These are phyloP conservation scores for Serendipita sp. DNA, from an alignment of 768 basidiomycete genomes.

Conservation along the genomic window DNA sequence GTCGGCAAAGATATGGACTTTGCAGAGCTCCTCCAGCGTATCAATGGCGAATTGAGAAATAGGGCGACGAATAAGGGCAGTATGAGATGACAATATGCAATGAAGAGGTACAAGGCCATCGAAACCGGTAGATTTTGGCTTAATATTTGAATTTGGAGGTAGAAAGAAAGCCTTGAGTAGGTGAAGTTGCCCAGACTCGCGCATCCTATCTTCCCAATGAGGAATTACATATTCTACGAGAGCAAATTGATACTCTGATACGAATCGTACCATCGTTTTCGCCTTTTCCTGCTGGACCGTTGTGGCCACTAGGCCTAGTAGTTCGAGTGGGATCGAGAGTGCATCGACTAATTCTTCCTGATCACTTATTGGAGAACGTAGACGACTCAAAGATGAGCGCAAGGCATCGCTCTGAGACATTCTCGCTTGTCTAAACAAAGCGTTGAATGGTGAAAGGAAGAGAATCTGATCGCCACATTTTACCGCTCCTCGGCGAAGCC, in stretches of 20 bases:
- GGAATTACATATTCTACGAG: conserved; percentile 51
- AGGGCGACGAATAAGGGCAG: conserved; percentile 38
- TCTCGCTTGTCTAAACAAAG: not conserved
- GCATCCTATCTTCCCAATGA: conserved; percentile 44
- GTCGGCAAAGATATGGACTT: conserved; percentile 52
- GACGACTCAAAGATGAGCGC: conserved; percentile 8
- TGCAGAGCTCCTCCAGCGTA: conserved; percentile 37
- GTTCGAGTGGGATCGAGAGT: conserved; percentile 41
- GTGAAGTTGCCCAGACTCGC: conserved; percentile 27
- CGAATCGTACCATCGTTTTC: conserved; percentile 19
- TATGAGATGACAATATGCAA: conserved; percentile 31
- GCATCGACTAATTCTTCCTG: conserved; percentile 36
- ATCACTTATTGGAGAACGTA: conserved; percentile 34
- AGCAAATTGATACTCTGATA: conserved; percentile 45
- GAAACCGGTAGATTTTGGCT: conserved; percentile 32
- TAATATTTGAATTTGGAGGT: conserved; percentile 37
- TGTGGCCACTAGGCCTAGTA: conserved; percentile 42
- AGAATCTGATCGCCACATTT: too few species aligned
- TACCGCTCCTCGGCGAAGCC: not conserved
- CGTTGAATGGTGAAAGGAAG: too few species aligned
- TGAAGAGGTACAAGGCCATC: conserved; percentile 31
- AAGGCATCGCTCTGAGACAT: not conserved
- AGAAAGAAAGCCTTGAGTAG: conserved; percentile 58
- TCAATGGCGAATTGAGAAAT: conserved; percentile 34
- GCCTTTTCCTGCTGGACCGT: conserved; percentile 29